These are phyloP conservation scores for Sugiyamaella boreocaroliniensis DNA, from an alignment of 805 yeast genomes.

Conservation along the genomic window DNA sequence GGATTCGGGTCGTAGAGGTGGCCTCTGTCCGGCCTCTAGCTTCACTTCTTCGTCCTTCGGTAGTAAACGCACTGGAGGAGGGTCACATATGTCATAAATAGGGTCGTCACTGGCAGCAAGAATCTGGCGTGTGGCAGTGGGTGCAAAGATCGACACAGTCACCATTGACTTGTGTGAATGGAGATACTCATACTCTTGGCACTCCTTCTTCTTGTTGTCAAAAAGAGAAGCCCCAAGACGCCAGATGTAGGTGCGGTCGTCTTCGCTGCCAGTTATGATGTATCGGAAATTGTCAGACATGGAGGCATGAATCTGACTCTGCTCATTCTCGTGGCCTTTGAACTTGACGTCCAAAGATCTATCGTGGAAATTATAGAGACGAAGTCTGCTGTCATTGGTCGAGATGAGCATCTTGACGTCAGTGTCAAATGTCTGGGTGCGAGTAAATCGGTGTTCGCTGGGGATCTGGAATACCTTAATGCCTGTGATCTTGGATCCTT, in stretches of 20 bases:
- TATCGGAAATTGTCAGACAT: constrained; percentile 50
- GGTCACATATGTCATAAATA: constrained; percentile 53
- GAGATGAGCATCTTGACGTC: constrained; percentile 51
- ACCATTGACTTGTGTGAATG: constrained; percentile 72
- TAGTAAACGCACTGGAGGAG: constrained; percentile 26
- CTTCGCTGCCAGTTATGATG: constrained; percentile 78
- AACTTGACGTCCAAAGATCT: constrained; percentile 56
- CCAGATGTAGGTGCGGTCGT: constrained; percentile 86
- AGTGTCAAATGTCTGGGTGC: constrained; percentile 21
- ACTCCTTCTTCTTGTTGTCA: constrained; percentile 21
- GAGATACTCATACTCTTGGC: constrained; percentile 58
- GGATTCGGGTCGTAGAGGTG: constrained; percentile 11
- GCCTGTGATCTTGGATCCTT: constrained; percentile 68
- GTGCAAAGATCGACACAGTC: constrained; percentile 75
- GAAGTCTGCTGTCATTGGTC: constrained; percentile 73
- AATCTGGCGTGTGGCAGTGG: constrained; percentile 55
- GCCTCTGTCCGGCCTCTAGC: constrained; percentile 1
- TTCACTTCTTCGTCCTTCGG: constrained; percentile 6
- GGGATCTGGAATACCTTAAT: constrained; percentile 38
- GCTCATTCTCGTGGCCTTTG: constrained; percentile 65
- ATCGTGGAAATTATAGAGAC: constrained; percentile 54
- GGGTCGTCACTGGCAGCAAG: constrained; percentile 72
- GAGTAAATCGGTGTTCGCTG: constrained; percentile 3
- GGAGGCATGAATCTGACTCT: constrained; percentile 65
- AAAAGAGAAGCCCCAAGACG: constrained; percentile 28